phyloP scores from a whole-genome alignment of 768 basidiomycete genomes.

The Termitomyces sp. region DNA sequence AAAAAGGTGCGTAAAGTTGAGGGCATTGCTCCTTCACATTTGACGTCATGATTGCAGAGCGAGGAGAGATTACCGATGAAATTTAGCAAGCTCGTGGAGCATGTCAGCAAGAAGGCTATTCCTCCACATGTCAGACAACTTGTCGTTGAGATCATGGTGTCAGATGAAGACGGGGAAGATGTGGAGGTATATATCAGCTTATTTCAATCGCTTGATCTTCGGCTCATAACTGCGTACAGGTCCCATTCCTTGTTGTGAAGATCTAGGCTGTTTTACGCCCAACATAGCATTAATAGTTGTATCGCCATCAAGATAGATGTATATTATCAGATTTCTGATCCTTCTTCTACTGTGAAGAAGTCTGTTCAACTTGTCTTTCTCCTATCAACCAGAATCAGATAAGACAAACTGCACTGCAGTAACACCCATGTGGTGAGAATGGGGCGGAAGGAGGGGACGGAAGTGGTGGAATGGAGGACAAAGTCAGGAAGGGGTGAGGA shows the following conservation, averaged over 20 bases:
- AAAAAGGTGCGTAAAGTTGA: slow-evolving; percentile 68
- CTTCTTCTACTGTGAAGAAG: no score
- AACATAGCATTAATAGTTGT: slow-evolving; percentile 36
- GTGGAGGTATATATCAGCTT: slow-evolving; percentile 65
- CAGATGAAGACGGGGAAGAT: slow-evolving; percentile 90
- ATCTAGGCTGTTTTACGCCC: slow-evolving; percentile 32
- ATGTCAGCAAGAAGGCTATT: slow-evolving; percentile 92
- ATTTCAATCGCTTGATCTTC: background rate
- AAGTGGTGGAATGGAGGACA: slow-evolving; percentile 13
- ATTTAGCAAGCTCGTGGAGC: slow-evolving; percentile 88
- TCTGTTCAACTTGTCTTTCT: no score
- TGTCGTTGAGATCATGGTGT: slow-evolving; percentile 91
- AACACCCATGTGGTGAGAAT: slow-evolving; percentile 17
- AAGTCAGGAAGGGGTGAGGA: slow-evolving; percentile 8
- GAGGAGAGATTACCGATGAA: slow-evolving; percentile 86
- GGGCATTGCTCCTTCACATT: background rate
- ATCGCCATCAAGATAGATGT: background rate
- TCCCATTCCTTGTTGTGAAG: slow-evolving; percentile 78
- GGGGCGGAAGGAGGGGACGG: slow-evolving; percentile 19
- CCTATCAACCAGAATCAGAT: no score
- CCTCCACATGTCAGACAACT: slow-evolving; percentile 80
- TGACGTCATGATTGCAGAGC: slow-evolving; percentile 43
- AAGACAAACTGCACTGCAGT: no score
- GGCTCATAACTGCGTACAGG: slow-evolving; percentile 34
- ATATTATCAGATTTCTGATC: slow-evolving; percentile 1